These are phyloP conservation scores for Phylloporus sp. DNA, from an alignment of 1,284 basidiomycete species.

Conservation along the genomic window DNA sequence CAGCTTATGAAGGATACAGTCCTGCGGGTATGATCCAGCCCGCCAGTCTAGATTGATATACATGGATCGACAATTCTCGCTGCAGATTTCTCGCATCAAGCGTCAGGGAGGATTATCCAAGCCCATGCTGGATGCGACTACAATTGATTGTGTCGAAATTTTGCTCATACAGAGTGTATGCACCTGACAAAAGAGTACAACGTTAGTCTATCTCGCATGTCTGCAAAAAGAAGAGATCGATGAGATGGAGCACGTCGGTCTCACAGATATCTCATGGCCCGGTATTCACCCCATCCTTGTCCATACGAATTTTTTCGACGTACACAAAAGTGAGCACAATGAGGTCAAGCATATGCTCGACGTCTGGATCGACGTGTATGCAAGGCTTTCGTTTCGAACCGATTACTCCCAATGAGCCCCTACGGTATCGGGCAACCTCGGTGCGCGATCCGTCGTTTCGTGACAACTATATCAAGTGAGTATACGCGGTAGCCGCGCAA, in stretches of 20 bases:
- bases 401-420: slow-evolving; percentile 27
- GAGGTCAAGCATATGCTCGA: slow-evolving; percentile 47
- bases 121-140: background rate
- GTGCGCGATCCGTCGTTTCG: slow-evolving; percentile 23
- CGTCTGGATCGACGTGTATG: slow-evolving; percentile 43
- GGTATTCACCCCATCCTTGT: slow-evolving; percentile 27
- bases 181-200: slow-evolving; percentile 21
- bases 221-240: slow-evolving; percentile 12
- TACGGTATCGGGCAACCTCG: slow-evolving; percentile 42
- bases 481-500: background rate
- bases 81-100: background rate
- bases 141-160: background rate
- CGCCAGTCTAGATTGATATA: slow-evolving; percentile 26
- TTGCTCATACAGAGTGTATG: slow-evolving; percentile 11
- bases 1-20: slow-evolving; percentile 15
- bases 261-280: slow-evolving; percentile 21
- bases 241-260: background rate
- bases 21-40: slow-evolving; percentile 9
- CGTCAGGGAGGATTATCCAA: background rate
- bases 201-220: slow-evolving; percentile 4
- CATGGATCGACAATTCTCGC: background rate
- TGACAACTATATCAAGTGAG: slow-evolving; percentile 25
- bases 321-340: slow-evolving; percentile 54
- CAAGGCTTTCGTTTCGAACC: slow-evolving; percentile 33
- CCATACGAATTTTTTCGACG: slow-evolving; percentile 46